Percentiles rank a stretch among this genome's conserved stretches.
phyloP scores from a whole-genome alignment of 2,329 filamentous ascomycete genomes.

The Plenodomus tracheiphilus region DNA sequence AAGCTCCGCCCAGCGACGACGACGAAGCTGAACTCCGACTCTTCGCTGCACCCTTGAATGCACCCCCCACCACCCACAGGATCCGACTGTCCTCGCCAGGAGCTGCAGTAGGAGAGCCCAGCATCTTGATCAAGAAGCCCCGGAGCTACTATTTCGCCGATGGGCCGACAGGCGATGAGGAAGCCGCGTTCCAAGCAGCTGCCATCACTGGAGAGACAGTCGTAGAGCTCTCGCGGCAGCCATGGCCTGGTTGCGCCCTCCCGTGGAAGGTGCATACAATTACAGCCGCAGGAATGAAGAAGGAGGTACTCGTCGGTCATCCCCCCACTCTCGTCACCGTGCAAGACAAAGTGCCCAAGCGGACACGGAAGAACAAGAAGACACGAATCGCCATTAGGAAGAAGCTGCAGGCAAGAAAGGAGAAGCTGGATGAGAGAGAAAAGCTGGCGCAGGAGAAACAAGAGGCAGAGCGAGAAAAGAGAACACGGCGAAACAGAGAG shows the following conservation, averaged over 20 bases:
- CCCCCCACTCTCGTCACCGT: conserved; percentile 22
- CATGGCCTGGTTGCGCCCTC: conserved; percentile 41
- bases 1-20: conserved; percentile 18
- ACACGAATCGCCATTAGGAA: conserved; percentile 38
- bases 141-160: conserved; percentile 42
- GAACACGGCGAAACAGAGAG: conserved; percentile 41
- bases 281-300: conserved; percentile 34
- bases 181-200: conserved; percentile 24
- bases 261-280: conserved; percentile 42
- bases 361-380: conserved; percentile 41
- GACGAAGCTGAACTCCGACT: conserved; percentile 42
- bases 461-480: conserved; percentile 41
- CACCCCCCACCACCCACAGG: conserved; percentile 27
- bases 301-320: conserved; percentile 35
- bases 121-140: conserved; percentile 35
- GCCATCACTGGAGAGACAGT: conserved; percentile 36
- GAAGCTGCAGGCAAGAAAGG: conserved; percentile 31
- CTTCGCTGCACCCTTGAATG: conserved; percentile 33
- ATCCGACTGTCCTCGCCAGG: conserved; percentile 39
- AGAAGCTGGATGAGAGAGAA: conserved; percentile 28
- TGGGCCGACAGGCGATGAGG: conserved; percentile 25
- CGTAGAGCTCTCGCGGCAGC: conserved; percentile 29
- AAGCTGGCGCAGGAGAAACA: conserved; percentile 36
- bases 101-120: conserved; percentile 25
- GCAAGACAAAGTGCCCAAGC: conserved; percentile 28